A percentile compares a stretch with the other conserved stretches of the same genome.
phyloP scores from a whole-genome alignment of 768 basidiomycete genomes.

The Russula sp. region DNA sequence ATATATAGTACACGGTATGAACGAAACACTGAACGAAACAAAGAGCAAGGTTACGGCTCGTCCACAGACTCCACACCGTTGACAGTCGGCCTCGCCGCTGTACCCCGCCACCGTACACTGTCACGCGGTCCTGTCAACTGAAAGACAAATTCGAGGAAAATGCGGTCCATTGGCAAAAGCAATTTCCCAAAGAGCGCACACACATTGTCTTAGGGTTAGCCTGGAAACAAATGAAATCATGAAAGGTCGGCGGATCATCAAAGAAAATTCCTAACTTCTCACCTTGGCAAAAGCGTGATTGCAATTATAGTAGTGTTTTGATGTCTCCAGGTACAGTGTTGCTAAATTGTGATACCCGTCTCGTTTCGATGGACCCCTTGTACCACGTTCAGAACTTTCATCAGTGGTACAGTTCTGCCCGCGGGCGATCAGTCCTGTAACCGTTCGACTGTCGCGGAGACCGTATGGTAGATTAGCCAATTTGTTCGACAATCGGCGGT shows the following conservation, averaged over 20 bases:
- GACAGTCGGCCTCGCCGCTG: too few species aligned
- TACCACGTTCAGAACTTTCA: background rate
- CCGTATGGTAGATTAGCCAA: background rate
- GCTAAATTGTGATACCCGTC: background rate
- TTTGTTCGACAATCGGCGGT: too few species aligned
- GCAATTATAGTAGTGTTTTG: background rate
- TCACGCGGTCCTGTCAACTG: background rate
- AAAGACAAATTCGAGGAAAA: background rate
- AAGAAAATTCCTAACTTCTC: background rate
- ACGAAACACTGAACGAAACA: too few species aligned
- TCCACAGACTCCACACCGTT: too few species aligned
- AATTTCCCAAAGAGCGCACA: background rate
- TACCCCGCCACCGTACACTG: too few species aligned
- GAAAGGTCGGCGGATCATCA: background rate
- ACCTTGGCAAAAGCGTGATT: background rate
- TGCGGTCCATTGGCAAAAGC: background rate
- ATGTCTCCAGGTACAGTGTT: conserved; percentile 4
- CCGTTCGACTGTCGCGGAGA: background rate
- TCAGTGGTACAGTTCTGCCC: background rate
- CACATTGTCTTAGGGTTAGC: background rate
- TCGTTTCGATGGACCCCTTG: background rate
- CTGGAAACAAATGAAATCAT: conserved; percentile 7
- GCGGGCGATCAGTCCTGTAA: background rate
- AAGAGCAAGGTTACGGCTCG: background rate
- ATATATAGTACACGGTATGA: too few species aligned